Evolutionary conservation across 805 yeast species (phyloP), one percentile per base, ranked within the genome.

Genomic region (Candida methanosorbosa): DNA sequence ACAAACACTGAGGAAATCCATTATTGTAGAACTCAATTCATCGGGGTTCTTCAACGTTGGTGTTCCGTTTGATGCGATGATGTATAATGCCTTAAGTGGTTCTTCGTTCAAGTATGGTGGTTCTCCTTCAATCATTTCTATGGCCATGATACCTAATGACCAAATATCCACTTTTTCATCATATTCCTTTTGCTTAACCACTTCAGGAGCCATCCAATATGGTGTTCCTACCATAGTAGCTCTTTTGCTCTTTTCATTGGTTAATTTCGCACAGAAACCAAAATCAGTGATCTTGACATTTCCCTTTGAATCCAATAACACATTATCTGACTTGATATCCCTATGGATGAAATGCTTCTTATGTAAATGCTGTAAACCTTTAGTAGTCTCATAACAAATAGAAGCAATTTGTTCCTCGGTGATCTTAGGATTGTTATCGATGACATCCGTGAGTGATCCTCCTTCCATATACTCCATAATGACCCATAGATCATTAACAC

Each of bases 121-220:
- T 57, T 92, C 98, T 18, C 97, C 96, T 60, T 92, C 98, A 45
- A 92, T 85, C 97, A 92, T 90, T 61, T 92, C 99, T 50, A 92
- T 92, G 16, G 85, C 79, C 97, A 92, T 92, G 44, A 92, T 92
- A 45, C 99, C 98, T 42, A 92, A 63, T 7, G 96, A 86, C 99
- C 99, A 92, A 33, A 92, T 80, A 61, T 92, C 99, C 29, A 92
- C 95, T 55, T 92, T 88, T 32, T 94, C 92, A 24, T 94, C 98
- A 54, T 92, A 92, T 52, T 88, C 96, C 56, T 87, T 88, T 47
- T 94, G 76, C 15, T 88, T 77, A 19, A 92, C 96, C 35, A 92
- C 96, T 57, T 92, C 99, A 1, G 99, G 99, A 0, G 99, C 99
- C 99, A 92, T 92, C 99, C 99, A 92, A 57, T 92, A 92, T 12